These are phyloP conservation scores for Bretziella fagacearum DNA, from an alignment of 2,329 filamentous ascomycete genomes.

Conservation along the genomic window DNA sequence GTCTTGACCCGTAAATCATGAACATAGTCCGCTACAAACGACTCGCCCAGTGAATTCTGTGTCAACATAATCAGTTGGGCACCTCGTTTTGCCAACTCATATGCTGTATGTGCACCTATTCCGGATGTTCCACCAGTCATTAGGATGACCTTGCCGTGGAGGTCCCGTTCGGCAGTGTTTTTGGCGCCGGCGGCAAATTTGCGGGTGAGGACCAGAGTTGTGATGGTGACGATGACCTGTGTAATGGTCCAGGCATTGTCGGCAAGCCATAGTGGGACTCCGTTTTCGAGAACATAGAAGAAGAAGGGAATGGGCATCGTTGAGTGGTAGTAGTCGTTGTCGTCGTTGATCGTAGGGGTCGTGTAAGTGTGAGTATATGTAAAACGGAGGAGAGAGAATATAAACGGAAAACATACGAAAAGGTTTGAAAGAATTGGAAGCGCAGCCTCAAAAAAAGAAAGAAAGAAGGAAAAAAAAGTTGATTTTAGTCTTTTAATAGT, in stretches of 20 bases:
- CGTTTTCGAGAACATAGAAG: slow-evolving; percentile 29
- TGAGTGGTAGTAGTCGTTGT: background rate
- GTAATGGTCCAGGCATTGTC: slow-evolving; percentile 28
- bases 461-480: background rate
- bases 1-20: slow-evolving; percentile 66
- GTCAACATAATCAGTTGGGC: slow-evolving; percentile 86
- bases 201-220: slow-evolving; percentile 39
- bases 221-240: slow-evolving; percentile 24
- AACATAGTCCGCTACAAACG: slow-evolving; percentile 84
- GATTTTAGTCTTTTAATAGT: no score
- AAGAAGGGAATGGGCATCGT: slow-evolving; percentile 38
- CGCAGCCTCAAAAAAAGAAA: background rate
- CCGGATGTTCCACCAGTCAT: slow-evolving; percentile 91
- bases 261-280: slow-evolving; percentile 32
- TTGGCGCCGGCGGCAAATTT: slow-evolving; percentile 57
- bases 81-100: slow-evolving; percentile 60
- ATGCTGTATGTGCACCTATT: slow-evolving; percentile 62
- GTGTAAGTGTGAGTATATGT: background rate
- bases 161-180: slow-evolving; percentile 61
- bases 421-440: background rate
- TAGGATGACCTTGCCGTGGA: slow-evolving; percentile 89
- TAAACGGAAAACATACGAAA: background rate
- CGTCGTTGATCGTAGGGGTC: background rate
- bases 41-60: slow-evolving; percentile 60
- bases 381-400: background rate